Conservation (phyloP, 768 basidiomycete species). For the Strobilomyces confusus region DNA sequence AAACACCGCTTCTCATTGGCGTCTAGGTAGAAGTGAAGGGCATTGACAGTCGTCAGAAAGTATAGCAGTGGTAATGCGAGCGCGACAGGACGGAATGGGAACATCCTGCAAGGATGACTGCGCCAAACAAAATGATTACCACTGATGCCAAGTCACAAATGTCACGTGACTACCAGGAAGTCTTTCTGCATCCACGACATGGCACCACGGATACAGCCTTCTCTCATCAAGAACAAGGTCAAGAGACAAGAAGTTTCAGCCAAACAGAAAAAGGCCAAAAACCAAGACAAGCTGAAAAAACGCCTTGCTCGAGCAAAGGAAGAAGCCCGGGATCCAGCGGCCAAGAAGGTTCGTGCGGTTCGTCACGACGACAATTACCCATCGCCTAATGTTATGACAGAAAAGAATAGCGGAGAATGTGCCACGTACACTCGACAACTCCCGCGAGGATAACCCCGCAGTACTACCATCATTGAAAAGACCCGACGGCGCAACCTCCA, state of each 20-base stretch:
- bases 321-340: conserved; percentile 70
- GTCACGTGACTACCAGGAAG: conserved; percentile 16
- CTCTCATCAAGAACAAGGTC: conserved; percentile 79
- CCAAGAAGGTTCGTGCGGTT: conserved; percentile 62
- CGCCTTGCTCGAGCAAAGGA: conserved; percentile 74
- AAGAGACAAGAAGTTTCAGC: conserved; percentile 77
- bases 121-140: background rate
- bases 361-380: background rate
- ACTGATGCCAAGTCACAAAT: background rate
- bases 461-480: conserved; percentile 32
- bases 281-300: conserved; percentile 74
- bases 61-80: conserved; percentile 39
- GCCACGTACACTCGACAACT: conserved; percentile 91
- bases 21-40: conserved; percentile 96
- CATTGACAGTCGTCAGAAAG: conserved; percentile 49
- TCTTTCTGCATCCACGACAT: conserved; percentile 31
- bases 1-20: conserved; percentile 93
- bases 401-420: conserved; percentile 82
- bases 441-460: conserved; percentile 72
- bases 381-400: conserved; percentile 41
- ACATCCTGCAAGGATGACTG: conserved; percentile 19
- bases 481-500: conserved; percentile 30
- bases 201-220: conserved; percentile 60
- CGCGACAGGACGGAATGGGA: conserved; percentile 19
- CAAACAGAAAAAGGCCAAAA: conserved; percentile 75